These are phyloP conservation scores for Paulownia fortunei DNA, from an alignment of 257 asterid genomes.

Conservation along the genomic window DNA sequence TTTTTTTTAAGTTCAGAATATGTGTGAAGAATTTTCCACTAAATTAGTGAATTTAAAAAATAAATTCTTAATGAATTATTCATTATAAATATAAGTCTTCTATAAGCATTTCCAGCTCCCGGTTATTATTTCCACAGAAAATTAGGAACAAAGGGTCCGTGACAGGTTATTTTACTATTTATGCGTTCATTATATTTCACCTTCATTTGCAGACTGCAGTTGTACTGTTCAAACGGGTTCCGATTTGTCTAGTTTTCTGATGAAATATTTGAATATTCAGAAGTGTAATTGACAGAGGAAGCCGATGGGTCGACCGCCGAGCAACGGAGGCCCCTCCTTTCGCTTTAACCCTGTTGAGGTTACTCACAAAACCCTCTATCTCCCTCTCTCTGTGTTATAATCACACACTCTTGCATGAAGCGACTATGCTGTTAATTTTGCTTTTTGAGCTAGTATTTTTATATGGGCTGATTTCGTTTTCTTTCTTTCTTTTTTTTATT, in stretches of 20 bases:
- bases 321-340: constrained; percentile 92
- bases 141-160: neutral
- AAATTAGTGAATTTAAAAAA: no score
- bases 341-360: constrained; percentile 91
- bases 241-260: neutral
- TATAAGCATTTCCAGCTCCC: no score
- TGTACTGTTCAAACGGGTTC: neutral
- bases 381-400: neutral
- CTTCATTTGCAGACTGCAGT: neutral
- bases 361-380: constrained; percentile 9
- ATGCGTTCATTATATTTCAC: neutral
- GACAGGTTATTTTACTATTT: no score
- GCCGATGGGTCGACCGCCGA: constrained; percentile 90
- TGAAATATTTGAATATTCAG: neutral
- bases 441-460: neutral
- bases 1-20: no score
- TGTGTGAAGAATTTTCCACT: no score
- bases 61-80: no score
- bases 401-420: neutral
- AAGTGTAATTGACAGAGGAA: constrained; percentile 19
- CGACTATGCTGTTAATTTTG: neutral
- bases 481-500: neutral
- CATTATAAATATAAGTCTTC: no score
- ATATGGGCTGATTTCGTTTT: neutral
- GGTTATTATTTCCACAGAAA: no score